These are phyloP conservation scores for Sporormia fimetaria DNA, from an alignment of 495 filamentous ascomycete species.

Conservation along the genomic window DNA sequence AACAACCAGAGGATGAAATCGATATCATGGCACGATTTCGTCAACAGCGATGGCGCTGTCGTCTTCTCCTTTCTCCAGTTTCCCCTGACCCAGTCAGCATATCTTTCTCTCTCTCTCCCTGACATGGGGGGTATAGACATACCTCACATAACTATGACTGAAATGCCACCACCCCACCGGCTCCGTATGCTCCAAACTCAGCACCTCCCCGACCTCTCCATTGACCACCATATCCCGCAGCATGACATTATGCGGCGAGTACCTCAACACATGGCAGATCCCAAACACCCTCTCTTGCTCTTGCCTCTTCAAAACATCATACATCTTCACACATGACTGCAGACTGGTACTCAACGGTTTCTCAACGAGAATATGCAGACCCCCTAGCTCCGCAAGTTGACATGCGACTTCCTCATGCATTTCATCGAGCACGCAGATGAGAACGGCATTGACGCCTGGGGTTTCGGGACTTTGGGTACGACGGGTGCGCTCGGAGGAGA, in stretches of 20 bases:
- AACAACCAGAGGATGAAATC: slow-evolving; percentile 85
- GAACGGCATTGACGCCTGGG: slow-evolving; percentile 65
- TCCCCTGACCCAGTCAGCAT: slow-evolving; percentile 39
- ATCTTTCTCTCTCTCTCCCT: neutral
- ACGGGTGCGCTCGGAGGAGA: slow-evolving; percentile 50
- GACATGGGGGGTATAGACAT: slow-evolving; percentile 12
- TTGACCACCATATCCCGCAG: slow-evolving; percentile 65
- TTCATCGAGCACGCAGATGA: slow-evolving; percentile 83
- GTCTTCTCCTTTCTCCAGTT: slow-evolving; percentile 79
- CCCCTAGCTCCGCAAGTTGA: slow-evolving; percentile 51
- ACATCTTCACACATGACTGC: slow-evolving; percentile 62
- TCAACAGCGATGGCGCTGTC: slow-evolving; percentile 67
- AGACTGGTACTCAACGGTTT: slow-evolving; percentile 80
- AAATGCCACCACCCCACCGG: slow-evolving; percentile 98
- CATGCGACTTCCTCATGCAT: slow-evolving; percentile 70
- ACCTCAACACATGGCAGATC: slow-evolving; percentile 51
- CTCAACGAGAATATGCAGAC: slow-evolving; percentile 78
- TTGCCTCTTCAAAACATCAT: slow-evolving; percentile 40
- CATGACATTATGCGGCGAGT: slow-evolving; percentile 81
- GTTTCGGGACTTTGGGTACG: too few species aligned
- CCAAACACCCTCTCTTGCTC: slow-evolving; percentile 50
- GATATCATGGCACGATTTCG: slow-evolving; percentile 91
- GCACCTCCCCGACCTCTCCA: slow-evolving; percentile 65
- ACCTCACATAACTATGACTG: slow-evolving; percentile 79
- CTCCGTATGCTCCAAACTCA: slow-evolving; percentile 82